Evolutionary conservation across 495 filamentous ascomycete genomes (phyloP).

Genomic region (Lasiosphaeria ovina): DNA sequence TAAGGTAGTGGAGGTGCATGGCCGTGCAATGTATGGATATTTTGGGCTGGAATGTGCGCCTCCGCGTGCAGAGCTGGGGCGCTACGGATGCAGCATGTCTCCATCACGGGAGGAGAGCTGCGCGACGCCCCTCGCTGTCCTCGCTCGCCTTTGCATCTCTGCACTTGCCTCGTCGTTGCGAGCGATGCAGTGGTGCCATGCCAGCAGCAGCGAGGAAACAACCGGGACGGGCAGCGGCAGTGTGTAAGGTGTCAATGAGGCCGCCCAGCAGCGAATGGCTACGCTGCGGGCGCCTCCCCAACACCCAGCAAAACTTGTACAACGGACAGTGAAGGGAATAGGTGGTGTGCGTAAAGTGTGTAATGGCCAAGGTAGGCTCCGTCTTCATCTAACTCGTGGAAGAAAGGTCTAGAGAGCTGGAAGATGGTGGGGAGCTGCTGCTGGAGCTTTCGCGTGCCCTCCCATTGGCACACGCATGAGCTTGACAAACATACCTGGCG

Average conservation of each 20-base stretch:
- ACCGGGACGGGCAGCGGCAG: background rate
- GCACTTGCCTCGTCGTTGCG: no score
- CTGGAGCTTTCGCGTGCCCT: background rate
- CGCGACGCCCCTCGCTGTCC: background rate
- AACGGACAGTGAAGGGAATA: background rate
- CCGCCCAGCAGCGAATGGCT: no score
- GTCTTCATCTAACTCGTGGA: slow-evolving; percentile 1
- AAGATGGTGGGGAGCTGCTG: background rate
- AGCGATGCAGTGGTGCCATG: slow-evolving; percentile 9
- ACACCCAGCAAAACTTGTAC: background rate
- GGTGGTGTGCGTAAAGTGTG: background rate
- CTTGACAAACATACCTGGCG: background rate
- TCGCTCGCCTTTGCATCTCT: background rate
- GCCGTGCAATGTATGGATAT: slow-evolving; percentile 10
- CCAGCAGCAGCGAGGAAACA: slow-evolving; percentile 8
- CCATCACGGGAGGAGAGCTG: slow-evolving; percentile 18
- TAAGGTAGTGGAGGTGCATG: background rate
- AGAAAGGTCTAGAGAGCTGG: background rate
- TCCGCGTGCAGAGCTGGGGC: background rate
- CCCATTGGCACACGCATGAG: background rate
- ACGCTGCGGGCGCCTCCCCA: background rate
- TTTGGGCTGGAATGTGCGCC: slow-evolving; percentile 3
- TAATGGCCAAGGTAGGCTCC: background rate
- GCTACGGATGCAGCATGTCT: slow-evolving; percentile 8
- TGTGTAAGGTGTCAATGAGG: no score